Conservation (phyloP, 768 basidiomycete genomes). For the Obba rivulosa region DNA sequence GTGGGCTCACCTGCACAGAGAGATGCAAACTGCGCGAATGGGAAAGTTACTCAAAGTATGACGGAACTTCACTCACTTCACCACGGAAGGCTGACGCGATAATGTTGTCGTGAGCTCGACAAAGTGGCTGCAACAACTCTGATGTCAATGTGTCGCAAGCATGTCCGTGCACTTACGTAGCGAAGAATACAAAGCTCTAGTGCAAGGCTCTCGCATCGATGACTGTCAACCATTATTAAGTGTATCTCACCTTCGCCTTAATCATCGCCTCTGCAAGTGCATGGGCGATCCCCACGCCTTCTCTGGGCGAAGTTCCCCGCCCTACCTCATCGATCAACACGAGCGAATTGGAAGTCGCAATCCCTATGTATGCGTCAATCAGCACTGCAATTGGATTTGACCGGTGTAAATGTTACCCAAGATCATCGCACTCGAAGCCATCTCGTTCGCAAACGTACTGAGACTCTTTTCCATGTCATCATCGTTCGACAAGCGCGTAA, state of each 20-base stretch:
- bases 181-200: slow-evolving; percentile 85
- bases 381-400: background rate
- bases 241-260: slow-evolving; percentile 50
- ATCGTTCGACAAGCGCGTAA: slow-evolving; percentile 89
- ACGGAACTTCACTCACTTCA: slow-evolving; percentile 50
- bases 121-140: slow-evolving; percentile 53
- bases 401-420: slow-evolving; percentile 43
- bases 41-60: background rate
- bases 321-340: slow-evolving; percentile 92
- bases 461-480: slow-evolving; percentile 86
- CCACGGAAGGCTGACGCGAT: slow-evolving; percentile 68
- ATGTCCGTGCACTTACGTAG: slow-evolving; percentile 52
- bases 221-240: background rate
- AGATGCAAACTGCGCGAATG: slow-evolving; percentile 61
- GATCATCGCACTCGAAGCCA: slow-evolving; percentile 90
- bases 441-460: slow-evolving; percentile 94
- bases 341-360: slow-evolving; percentile 66
- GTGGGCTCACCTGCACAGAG: slow-evolving; percentile 52
- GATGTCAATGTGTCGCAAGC: background rate
- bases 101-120: slow-evolving; percentile 74
- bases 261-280: slow-evolving; percentile 81
- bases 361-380: slow-evolving; percentile 36
- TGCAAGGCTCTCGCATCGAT: background rate
- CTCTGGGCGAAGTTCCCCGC: slow-evolving; percentile 81
- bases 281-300: slow-evolving; percentile 78